Conservation (phyloP, 1,139 yeast genomes). For the Yamadazyma taylorii region DNA sequence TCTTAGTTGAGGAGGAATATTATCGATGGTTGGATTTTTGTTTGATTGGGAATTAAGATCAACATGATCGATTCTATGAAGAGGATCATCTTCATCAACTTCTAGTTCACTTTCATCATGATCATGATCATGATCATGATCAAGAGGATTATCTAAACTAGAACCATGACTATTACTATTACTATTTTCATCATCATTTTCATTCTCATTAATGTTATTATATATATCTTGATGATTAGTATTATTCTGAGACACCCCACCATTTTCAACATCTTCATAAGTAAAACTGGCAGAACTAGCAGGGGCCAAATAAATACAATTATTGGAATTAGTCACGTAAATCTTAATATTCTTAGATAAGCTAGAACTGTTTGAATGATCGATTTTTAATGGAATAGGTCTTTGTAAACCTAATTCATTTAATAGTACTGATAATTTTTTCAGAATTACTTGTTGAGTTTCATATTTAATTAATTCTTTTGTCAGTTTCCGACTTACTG, state of each 20-base stretch:
- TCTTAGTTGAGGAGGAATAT: slow-evolving; percentile 17
- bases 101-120: slow-evolving; percentile 3
- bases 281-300: slow-evolving; percentile 45
- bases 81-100: slow-evolving; percentile 3
- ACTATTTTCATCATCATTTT: slow-evolving; percentile 2
- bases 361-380: slow-evolving; percentile 16
- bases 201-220: slow-evolving; percentile 6
- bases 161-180: not conserved
- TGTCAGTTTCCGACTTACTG: slow-evolving; percentile 30
- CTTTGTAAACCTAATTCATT: slow-evolving; percentile 43
- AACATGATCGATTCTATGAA: not conserved
- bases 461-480: slow-evolving; percentile 43
- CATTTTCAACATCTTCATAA: slow-evolving; percentile 48
- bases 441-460: slow-evolving; percentile 38
- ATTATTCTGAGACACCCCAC: slow-evolving; percentile 16
- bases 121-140: too few relatives aligned
- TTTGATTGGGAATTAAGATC: slow-evolving; percentile 6
- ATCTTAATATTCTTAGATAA: slow-evolving; percentile 30
- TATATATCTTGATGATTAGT: slow-evolving; percentile 6
- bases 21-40: slow-evolving; percentile 8
- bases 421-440: slow-evolving; percentile 33
- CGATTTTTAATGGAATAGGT: slow-evolving; percentile 38
- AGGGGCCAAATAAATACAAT: slow-evolving; percentile 44
- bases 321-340: slow-evolving; percentile 42
- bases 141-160: not conserved